Percentiles rank a stretch among this genome's conserved stretches.
These are phyloP conservation scores for Colletotrichum sp. DNA, from an alignment of 2,329 filamentous ascomycete genomes.

Conservation along the genomic window DNA sequence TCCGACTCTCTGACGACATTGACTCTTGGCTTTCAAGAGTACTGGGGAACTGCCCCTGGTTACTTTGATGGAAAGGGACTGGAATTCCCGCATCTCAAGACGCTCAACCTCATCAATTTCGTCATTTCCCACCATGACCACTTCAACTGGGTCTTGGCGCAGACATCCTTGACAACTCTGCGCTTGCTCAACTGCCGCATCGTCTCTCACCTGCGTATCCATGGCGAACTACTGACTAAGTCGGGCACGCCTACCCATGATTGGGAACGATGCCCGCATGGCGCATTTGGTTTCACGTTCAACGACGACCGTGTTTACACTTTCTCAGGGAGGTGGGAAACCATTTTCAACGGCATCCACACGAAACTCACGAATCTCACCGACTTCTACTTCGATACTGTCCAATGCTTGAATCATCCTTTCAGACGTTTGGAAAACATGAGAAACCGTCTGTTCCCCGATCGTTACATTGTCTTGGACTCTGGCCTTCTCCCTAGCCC, in stretches of 20 bases:
- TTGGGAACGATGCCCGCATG: constrained; percentile 13
- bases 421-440: not conserved
- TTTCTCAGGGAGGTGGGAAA: constrained; percentile 24
- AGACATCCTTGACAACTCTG: constrained; percentile 8
- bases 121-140: constrained; percentile 25
- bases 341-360: constrained; percentile 24
- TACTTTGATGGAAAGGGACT: constrained; percentile 25
- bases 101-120: constrained; percentile 15
- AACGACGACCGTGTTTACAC: not conserved
- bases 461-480: not conserved
- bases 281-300: not conserved
- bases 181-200: constrained; percentile 18
- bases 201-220: constrained; percentile 2
- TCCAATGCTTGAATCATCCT: not conserved
- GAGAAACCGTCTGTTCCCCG: not conserved
- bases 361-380: constrained; percentile 11
- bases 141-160: constrained; percentile 27
- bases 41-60: constrained; percentile 25
- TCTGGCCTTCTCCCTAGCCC: not conserved
- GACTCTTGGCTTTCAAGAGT: constrained; percentile 18
- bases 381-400: constrained; percentile 17
- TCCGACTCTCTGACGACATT: constrained; percentile 24
- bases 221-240: fast-evolving
- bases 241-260: not conserved
- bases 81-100: constrained; percentile 22